phyloP scores from a whole-genome alignment of 2,329 filamentous ascomycete species.

The Coniosporium tulheliwenetii region DNA sequence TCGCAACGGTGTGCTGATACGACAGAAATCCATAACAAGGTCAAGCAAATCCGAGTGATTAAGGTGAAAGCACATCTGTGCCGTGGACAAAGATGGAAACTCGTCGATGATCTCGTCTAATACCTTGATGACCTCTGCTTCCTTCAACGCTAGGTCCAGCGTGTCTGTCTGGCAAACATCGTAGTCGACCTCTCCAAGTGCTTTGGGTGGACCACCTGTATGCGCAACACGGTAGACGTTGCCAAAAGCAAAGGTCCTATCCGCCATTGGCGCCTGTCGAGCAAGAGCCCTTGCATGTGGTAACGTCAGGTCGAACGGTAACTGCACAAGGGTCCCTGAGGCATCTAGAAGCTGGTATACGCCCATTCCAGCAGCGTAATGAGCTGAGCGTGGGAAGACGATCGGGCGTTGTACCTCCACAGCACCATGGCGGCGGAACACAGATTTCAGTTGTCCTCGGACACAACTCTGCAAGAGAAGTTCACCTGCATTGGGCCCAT shows the following conservation, averaged over 20 bases:
- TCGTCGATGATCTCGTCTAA: constrained; percentile 75
- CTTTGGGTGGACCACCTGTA: constrained; percentile 65
- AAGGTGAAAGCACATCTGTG: constrained; percentile 74
- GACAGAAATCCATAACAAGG: constrained; percentile 78
- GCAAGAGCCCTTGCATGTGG: constrained; percentile 77
- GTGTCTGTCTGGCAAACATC: constrained; percentile 81
- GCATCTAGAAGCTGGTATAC: constrained; percentile 69
- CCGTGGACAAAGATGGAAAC: constrained; percentile 58
- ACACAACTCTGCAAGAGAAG: constrained; percentile 58
- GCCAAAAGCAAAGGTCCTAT: constrained; percentile 76
- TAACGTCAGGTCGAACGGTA: constrained; percentile 88
- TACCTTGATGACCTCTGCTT: constrained; percentile 88
- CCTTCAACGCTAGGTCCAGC: constrained; percentile 70
- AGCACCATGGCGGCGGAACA: constrained; percentile 83
- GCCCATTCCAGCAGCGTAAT: constrained; percentile 48
- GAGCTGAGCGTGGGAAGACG: constrained; percentile 66
- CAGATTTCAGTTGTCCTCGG: constrained; percentile 55
- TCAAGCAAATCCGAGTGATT: constrained; percentile 80
- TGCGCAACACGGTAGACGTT: constrained; percentile 69
- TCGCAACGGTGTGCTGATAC: constrained; percentile 54
- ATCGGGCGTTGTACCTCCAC: constrained; percentile 61
- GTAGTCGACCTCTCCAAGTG: constrained; percentile 84
- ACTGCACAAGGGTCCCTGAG: constrained; percentile 73
- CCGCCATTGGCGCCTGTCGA: constrained; percentile 46
- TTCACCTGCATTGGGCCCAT: constrained; percentile 29